phyloP scores from a whole-genome alignment of 148 eudicot genomes.

The Dysphania ambrosioides region DNA sequence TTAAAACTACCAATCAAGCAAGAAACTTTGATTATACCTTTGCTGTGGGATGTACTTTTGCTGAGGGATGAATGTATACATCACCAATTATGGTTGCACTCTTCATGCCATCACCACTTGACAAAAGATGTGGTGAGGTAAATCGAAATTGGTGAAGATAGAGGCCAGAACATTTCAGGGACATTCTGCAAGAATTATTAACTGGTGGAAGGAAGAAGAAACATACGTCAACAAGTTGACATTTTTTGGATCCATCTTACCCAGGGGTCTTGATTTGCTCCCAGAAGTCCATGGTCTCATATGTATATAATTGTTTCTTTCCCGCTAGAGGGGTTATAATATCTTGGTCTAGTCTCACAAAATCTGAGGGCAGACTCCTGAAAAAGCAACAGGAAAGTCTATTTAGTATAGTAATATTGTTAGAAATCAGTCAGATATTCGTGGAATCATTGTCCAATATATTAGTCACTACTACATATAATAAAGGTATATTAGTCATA shows the following conservation, averaged over 20 bases:
- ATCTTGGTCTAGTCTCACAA: constrained; percentile 91
- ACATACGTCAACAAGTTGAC: neutral
- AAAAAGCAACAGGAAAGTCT: constrained; percentile 15
- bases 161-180: constrained; percentile 60
- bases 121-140: constrained; percentile 51
- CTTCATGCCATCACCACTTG: constrained; percentile 63
- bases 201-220: neutral
- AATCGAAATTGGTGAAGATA: constrained; percentile 58
- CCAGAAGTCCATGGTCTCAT: constrained; percentile 88
- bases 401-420: constrained; percentile 17
- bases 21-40: constrained; percentile 37
- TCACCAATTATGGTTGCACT: constrained; percentile 54
- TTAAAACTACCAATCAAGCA: neutral
- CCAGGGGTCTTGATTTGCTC: constrained; percentile 96
- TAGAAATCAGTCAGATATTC: neutral
- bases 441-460: neutral
- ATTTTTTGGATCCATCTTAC: constrained; percentile 39
- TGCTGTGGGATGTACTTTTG: constrained; percentile 57
- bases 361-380: constrained; percentile 85
- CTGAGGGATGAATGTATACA: constrained; percentile 65
- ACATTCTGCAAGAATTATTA: constrained; percentile 42
- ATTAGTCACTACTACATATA: no score
- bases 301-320: constrained; percentile 71
- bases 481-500: no score
- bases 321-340: constrained; percentile 89